Base-by-base conservation (phyloP, 768 basidiomycete species). In the Pseudohyphozyma bogoriensis region DNA sequence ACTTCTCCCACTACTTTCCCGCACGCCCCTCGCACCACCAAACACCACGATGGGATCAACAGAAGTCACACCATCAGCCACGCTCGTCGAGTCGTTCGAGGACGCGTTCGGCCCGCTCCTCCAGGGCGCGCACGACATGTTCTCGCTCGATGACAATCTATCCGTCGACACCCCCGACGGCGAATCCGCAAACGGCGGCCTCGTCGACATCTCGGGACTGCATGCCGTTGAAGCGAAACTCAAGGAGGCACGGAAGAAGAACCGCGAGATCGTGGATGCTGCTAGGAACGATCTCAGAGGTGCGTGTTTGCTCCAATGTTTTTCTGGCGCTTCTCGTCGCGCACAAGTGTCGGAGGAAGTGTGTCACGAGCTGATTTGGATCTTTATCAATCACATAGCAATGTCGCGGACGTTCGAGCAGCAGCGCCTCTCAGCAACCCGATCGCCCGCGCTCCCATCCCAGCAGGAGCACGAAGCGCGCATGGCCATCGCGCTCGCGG, bases 281-380 rank as follows among this genome's bases (percentile, higher is more conserved):
- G 59, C 59, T 10, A 40, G 66, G 50, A 60, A 64, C n/a, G 56
- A 67, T n/a, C 33, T 67, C 3, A 44, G 51, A 50, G 59, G 62
- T 63, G 26, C 11, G 56, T n/a, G 18, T 16, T n/a, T 37, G 11
- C 37, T 37, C 37, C 37, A 10, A 10, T n/a, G 13, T 18, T 45
- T n/a, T n/a, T 11, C 18, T 24, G 44, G 10, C 29, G 11, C 15
- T 3, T 31, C 29, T 37, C 8, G 40, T 28, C 26, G 36, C 12
- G 52, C 6, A 3, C 5, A 13, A 6, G 10, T 26, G 24, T 8
- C 12, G 52, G 1, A 29, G 3, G n/a, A 2, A 10, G 11, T 8
- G 4, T 13, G 2, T 1, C 40, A 3, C 26, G 3, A 4, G 15
- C 50, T 32, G 7, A 33, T 8, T 2, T 15, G 6, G 1, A 22